These are phyloP conservation scores for Colletotrichum eleusines DNA, from an alignment of 2,329 filamentous ascomycete genomes.

Conservation along the genomic window DNA sequence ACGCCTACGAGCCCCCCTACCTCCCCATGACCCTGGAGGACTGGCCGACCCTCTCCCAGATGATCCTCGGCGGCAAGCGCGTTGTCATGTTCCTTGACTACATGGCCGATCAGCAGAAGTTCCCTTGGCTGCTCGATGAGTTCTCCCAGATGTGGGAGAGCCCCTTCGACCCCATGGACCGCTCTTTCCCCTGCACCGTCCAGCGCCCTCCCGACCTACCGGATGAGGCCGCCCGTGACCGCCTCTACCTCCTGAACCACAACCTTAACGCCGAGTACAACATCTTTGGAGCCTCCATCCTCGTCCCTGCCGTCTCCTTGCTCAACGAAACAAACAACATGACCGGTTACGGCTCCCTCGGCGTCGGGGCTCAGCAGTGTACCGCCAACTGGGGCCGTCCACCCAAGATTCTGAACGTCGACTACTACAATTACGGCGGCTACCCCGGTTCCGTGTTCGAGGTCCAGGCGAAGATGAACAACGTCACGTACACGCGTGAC, in stretches of 20 bases:
- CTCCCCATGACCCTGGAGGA: constrained; percentile 78
- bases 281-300: constrained; percentile 71
- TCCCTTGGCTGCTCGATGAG: constrained; percentile 88
- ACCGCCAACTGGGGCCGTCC: constrained; percentile 71
- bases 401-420: constrained; percentile 84
- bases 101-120: constrained; percentile 79
- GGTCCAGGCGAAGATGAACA: constrained; percentile 76
- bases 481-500: constrained; percentile 73
- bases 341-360: constrained; percentile 74
- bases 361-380: constrained; percentile 73
- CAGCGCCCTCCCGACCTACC: constrained; percentile 80
- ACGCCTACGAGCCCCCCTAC: constrained; percentile 79
- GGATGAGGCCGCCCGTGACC: constrained; percentile 64
- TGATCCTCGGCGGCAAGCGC: constrained; percentile 79
- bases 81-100: constrained; percentile 89
- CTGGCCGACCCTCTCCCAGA: constrained; percentile 85
- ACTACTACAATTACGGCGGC: constrained; percentile 83
- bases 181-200: constrained; percentile 79
- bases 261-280: constrained; percentile 86
- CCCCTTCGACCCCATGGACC: constrained; percentile 78
- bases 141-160: constrained; percentile 94
- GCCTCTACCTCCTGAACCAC: constrained; percentile 89
- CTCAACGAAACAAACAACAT: constrained; percentile 80
- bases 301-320: constrained; percentile 78
- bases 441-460: constrained; percentile 80